Base-by-base conservation (phyloP, 768 basidiomycete species). In the Leccinum subgranulosum region DNA sequence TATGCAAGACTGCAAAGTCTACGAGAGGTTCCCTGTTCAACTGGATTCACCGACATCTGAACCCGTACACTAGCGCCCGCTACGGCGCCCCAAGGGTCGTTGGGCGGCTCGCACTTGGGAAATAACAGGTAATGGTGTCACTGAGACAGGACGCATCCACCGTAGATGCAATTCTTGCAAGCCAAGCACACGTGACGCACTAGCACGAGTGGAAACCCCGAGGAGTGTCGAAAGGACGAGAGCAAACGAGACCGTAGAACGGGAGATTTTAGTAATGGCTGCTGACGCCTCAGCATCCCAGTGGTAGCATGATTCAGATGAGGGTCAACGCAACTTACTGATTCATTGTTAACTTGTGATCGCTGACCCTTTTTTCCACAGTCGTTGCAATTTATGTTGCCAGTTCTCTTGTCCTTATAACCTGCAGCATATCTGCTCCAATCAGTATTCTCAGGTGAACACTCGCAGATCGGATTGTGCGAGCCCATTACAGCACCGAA, bases 21-120 rank as follows among this genome's bases (percentile, higher is more conserved):
- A 34, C 36, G 17, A 39, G 8, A 39, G 17, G 17, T 4, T n/a
- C 39, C 39, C 1, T n/a, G 3, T 39, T n/a, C 39, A 19, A 41
- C n/a, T 41, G 39, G 39, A 10, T 19, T 41, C 39, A 19, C 39
- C 36, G 8, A 36, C 36, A 36, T 60, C 47, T n/a, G 59, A 36
- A 12, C 19, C 29, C 3, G 39, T 58, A 28, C 59, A 60, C 7
- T 5, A n/a, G n/a, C 36, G 3, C 15, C 21, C 17, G 34, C 10
- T 3, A 4, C 47, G 15, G 31, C 9, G 33, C 54, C 45, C 49
- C 58, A 60, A 45, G 59, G 60, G n/a, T 61, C 23, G 34, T 60
- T 60, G n/a, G 1, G 23, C 15, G 57, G 57, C 34, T 52, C 23
- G 10, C 59, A 59, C 21, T 39, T 29, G 17, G 27, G 6, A 23